Conservation (phyloP, 805 yeast species). For the Scheffersomyces stipitis region DNA sequence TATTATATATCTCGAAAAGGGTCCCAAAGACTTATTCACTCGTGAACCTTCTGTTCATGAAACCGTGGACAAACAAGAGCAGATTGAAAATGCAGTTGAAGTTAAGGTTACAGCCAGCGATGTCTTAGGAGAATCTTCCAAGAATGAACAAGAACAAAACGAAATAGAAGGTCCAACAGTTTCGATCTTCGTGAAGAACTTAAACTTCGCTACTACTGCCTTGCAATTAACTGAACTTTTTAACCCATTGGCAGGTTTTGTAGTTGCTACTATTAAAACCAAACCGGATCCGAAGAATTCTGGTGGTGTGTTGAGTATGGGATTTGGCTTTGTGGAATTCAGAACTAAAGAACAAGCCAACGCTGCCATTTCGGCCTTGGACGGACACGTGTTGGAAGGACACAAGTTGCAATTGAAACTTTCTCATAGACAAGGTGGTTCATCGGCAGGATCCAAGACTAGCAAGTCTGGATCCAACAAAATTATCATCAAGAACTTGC, state of each 20-base stretch:
- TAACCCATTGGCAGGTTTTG: constrained; percentile 73
- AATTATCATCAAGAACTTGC: constrained; percentile 92
- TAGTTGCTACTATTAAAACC: constrained; percentile 77
- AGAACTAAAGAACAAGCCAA: constrained; percentile 74
- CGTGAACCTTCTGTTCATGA: constrained; percentile 47
- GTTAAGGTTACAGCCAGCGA: constrained; percentile 47
- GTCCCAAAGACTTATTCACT: constrained; percentile 79
- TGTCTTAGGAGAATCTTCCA: constrained; percentile 31
- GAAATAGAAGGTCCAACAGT: constrained; percentile 69
- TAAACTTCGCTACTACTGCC: constrained; percentile 78
- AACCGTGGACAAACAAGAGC: constrained; percentile 17
- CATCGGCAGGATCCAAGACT: constrained; percentile 18
- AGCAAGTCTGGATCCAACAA: constrained; percentile 53
- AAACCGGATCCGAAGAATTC: constrained; percentile 81
- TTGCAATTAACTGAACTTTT: constrained; percentile 58
- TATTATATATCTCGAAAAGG: constrained; percentile 88
- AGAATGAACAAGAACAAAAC: constrained; percentile 39
- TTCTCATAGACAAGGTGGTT: constrained; percentile 69
- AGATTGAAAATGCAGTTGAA: constrained; percentile 41
- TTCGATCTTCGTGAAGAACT: constrained; percentile 87
- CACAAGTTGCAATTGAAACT: constrained; percentile 87
- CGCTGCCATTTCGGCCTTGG: constrained; percentile 68
- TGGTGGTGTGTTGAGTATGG: constrained; percentile 82
- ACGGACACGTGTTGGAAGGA: constrained; percentile 80
- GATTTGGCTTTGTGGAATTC: constrained; percentile 95